Evolutionary conservation across 805 yeast genomes (phyloP), one percentile per base, ranked within the genome.

Genomic region (Starmera amethionina): DNA sequence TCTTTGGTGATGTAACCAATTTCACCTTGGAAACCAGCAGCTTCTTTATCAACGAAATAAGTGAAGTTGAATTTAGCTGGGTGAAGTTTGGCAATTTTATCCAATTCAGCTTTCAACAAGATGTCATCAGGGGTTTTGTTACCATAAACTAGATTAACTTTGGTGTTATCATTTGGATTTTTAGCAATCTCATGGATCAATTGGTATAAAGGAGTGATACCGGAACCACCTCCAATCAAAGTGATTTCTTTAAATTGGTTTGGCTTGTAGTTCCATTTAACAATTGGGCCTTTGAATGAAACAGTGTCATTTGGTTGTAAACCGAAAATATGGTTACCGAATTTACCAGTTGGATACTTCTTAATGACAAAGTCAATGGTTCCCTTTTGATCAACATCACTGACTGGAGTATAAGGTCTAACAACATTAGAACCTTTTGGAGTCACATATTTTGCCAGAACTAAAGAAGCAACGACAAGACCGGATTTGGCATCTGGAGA

Each of bases 181-280:
- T 72, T 70, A 56, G 84, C 72, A 59, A 90, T 75, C 60, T 77
- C 79, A 55, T 77, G 82, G 46, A 86, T 62, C 61, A 93, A 66
- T 71, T 93, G 98, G 72, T 74, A 89, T 64, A 93, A 72, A 44
- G 98, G 98, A 37, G 97, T 86, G 62, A 93, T 89, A 65, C 97
- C 97, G 39, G 95, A 73, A 59, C 98, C 98, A 57, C 95, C 98
- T 54, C 96, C 97, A 51, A 93, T 70, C 59, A 93, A 74, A 43
- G 82, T 77, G 59, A 93, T 77, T 49, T 77, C 68, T 55, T 83
- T 76, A 70, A 75, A 90, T 59, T 79, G 76, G 72, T 93, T 90
- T 51, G 90, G 82, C 54, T 73, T 73, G 87, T 94, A 86, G 60
- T 82, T 77, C 85, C 93, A 89, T 72, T 93, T 93, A 55, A 73